These are phyloP conservation scores for Cryptomeria japonica DNA, from an alignment of 75 land plant genomes.

Conservation along the genomic window DNA sequence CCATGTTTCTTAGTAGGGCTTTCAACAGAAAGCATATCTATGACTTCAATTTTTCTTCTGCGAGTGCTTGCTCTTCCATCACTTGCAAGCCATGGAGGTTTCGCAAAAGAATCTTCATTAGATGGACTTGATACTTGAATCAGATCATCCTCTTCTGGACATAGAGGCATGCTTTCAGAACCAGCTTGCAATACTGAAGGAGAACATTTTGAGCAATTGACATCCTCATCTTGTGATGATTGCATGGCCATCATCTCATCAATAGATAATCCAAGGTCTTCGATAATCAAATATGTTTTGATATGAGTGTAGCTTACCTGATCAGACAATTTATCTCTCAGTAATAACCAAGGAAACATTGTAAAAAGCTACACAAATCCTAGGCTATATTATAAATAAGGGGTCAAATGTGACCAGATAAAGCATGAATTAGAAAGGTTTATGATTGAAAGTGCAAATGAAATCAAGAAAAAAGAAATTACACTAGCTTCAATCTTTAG, in stretches of 20 bases:
- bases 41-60: conserved; percentile 8
- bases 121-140: background rate
- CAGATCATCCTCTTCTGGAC: conserved; percentile 11
- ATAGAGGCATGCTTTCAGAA: background rate
- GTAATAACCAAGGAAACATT: background rate
- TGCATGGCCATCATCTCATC: conserved; percentile 16
- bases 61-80: conserved; percentile 1
- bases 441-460: background rate
- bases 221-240: conserved; percentile 11
- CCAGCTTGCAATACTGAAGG: background rate
- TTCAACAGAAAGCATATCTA: background rate
- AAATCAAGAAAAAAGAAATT: background rate
- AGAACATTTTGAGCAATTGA: background rate
- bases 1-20: conserved; percentile 11
- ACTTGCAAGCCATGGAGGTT: conserved; percentile 25
- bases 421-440: background rate
- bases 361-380: background rate
- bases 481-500: background rate
- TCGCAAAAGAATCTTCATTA: conserved; percentile 8
- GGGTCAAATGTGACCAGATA: background rate
- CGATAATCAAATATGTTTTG: conserved; percentile 45
- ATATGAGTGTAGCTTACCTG: conserved; percentile 69
- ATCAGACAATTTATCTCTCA: background rate
- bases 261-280: conserved; percentile 40
- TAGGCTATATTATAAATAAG: background rate